Conservation (phyloP, 2,329 filamentous ascomycete species). For the Epichloe sylvatica region DNA sequence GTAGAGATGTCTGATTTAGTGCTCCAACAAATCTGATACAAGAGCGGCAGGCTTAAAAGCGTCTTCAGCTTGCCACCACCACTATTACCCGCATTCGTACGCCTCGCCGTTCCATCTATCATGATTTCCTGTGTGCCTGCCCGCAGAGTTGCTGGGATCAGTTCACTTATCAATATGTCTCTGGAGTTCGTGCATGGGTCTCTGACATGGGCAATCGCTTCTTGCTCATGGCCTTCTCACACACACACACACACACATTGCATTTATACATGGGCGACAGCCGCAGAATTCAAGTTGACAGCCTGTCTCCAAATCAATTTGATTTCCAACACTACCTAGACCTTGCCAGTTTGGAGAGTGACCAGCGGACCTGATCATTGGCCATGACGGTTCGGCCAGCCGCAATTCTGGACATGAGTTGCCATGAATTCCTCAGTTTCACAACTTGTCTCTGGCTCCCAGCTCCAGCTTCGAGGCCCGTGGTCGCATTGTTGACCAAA, state of each 20-base stretch:
- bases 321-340: not conserved
- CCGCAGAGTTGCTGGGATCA: not conserved
- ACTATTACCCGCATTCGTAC: not conserved
- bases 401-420: no score
- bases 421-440: not conserved
- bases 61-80: not conserved
- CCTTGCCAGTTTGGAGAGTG: not conserved
- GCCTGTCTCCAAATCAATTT: not conserved
- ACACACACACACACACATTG: not conserved
- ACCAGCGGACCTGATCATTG: not conserved
- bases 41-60: not conserved
- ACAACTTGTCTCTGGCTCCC: not conserved
- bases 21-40: no score
- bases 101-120: not conserved
- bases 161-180: no score
- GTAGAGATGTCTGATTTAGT: not conserved
- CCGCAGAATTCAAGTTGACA: no score
- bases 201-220: not conserved
- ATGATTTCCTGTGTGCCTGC: not conserved
- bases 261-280: no score
- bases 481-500: no score
- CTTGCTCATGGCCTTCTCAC: not conserved
- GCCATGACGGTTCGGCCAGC: not conserved
- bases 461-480: no score
- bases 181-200: not conserved